A percentile compares a stretch with the other conserved stretches of the same genome.
These are phyloP conservation scores for Mycena metata DNA, from an alignment of 768 basidiomycete species.

Conservation along the genomic window DNA sequence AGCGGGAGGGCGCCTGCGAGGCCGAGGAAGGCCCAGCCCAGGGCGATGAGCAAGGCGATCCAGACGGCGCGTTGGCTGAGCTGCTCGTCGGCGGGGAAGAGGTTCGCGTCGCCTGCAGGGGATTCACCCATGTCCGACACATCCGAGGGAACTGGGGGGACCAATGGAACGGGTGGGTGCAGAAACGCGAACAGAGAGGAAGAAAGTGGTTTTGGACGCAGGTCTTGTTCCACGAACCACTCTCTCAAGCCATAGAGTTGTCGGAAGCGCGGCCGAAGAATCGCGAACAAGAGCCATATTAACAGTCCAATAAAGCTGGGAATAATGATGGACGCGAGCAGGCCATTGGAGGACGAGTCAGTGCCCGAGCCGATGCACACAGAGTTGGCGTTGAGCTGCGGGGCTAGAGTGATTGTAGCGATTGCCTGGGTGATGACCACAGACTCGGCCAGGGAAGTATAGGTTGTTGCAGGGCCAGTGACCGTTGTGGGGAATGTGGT, in stretches of 20 bases:
- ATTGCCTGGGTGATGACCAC: constrained; percentile 30
- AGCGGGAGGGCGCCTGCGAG: constrained; percentile 81
- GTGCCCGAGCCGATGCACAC: constrained; percentile 77
- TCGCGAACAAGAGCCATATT: too few relatives aligned
- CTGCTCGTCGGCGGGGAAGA: constrained; percentile 83
- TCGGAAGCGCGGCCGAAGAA: too few relatives aligned
- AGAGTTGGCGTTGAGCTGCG: constrained; percentile 36
- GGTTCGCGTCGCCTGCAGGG: constrained; percentile 60
- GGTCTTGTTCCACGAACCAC: too few relatives aligned
- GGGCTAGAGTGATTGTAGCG: constrained; percentile 19
- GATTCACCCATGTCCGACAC: constrained; percentile 69
- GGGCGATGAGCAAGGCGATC: constrained; percentile 71
- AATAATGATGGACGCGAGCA: too few relatives aligned
- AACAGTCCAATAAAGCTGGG: too few relatives aligned
- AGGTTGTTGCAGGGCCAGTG: too few relatives aligned
- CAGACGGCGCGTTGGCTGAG: constrained; percentile 80
- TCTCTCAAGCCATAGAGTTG: too few relatives aligned
- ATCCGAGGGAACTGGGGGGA: constrained; percentile 70
- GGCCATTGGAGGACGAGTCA: too few relatives aligned
- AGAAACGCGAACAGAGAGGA: constrained; percentile 76
- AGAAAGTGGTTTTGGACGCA: constrained; percentile 74
- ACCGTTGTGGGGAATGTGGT: too few relatives aligned
- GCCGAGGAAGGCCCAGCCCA: constrained; percentile 78
- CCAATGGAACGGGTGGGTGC: constrained; percentile 75
- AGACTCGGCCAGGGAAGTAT: constrained; percentile 31